phyloP scores from a whole-genome alignment of 441 rosid genomes.

The Pelargonium hybrid region DNA sequence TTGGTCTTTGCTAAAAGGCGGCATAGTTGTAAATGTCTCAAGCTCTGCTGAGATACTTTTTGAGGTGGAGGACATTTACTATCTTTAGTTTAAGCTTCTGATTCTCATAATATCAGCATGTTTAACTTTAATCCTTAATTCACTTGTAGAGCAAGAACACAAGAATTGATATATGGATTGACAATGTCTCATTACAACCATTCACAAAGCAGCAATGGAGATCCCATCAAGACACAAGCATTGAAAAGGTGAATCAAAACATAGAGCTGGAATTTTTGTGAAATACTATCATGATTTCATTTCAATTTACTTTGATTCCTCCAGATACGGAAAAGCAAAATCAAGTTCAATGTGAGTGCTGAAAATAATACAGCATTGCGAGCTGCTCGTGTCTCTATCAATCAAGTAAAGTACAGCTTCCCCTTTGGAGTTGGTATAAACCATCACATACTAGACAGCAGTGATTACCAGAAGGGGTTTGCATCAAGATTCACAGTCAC shows the following conservation, averaged over 20 bases:
- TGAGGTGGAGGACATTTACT: conserved; percentile 25
- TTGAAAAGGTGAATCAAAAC: neutral
- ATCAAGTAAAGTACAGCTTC: conserved; percentile 21
- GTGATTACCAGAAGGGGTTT: neutral
- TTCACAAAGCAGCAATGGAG: conserved; percentile 31
- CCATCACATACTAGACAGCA: conserved; percentile 1
- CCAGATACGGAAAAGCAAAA: neutral
- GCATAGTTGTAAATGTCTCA: conserved; percentile 39
- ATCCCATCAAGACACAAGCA: conserved; percentile 6
- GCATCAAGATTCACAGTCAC: conserved; percentile 33
- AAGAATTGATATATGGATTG: conserved; percentile 9
- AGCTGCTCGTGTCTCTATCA: conserved; percentile 39
- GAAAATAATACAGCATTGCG: conserved; percentile 3
- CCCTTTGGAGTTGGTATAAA: conserved; percentile 25
- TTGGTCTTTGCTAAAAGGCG: conserved; percentile 74
- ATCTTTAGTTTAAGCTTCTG: neutral
- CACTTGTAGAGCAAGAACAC: neutral
- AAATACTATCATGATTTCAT: neutral
- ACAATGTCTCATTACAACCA: neutral
- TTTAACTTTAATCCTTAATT: neutral
- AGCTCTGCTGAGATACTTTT: conserved; percentile 35
- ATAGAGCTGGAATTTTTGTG: neutral
- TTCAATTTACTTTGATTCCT: neutral
- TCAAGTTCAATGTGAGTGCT: conserved; percentile 13
- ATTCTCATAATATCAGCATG: neutral